Evolutionary conservation across 139 green algal genomes (phyloP).

Genomic region (Edaphochlamys debaryana): DNA sequence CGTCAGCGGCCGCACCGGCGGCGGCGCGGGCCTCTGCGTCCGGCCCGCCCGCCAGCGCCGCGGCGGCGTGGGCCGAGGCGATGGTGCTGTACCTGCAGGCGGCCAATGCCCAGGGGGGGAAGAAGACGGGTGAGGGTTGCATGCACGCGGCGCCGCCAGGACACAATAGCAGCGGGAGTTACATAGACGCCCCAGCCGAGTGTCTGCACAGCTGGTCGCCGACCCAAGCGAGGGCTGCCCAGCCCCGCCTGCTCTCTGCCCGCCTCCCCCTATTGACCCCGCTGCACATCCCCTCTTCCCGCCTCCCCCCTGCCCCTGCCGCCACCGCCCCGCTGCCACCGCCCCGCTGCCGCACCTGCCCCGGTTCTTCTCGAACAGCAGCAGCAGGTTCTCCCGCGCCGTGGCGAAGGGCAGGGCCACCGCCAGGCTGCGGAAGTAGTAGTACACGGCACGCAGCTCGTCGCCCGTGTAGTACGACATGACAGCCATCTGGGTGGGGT

Average conservation of each 20-base stretch:
- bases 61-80: constrained; percentile 20
- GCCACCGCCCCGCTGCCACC: too few relatives aligned
- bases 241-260: too few relatives aligned
- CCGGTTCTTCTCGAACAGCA: constrained; percentile 77
- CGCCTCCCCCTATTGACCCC: too few relatives aligned
- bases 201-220: too few relatives aligned
- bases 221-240: too few relatives aligned
- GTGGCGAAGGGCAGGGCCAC: constrained; percentile 69
- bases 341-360: constrained; percentile 50
- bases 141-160: too few relatives aligned
- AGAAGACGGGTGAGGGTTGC: too few relatives aligned
- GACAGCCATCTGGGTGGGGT: constrained; percentile 88
- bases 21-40: background rate
- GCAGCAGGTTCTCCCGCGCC: constrained; percentile 78
- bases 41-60: constrained; percentile 4
- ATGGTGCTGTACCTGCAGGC: constrained; percentile 40
- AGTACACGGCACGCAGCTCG: constrained; percentile 72
- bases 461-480: constrained; percentile 70
- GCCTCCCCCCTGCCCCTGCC: too few relatives aligned
- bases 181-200: too few relatives aligned
- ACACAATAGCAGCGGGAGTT: too few relatives aligned
- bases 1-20: constrained; percentile 29
- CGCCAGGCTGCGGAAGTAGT: constrained; percentile 60
- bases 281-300: too few relatives aligned
- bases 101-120: too few relatives aligned